Evolutionary conservation across 1,284 basidiomycete species (phyloP), one percentile per base, ranked within the genome.

Genomic region (Microbotryum silenes-acaulis): DNA sequence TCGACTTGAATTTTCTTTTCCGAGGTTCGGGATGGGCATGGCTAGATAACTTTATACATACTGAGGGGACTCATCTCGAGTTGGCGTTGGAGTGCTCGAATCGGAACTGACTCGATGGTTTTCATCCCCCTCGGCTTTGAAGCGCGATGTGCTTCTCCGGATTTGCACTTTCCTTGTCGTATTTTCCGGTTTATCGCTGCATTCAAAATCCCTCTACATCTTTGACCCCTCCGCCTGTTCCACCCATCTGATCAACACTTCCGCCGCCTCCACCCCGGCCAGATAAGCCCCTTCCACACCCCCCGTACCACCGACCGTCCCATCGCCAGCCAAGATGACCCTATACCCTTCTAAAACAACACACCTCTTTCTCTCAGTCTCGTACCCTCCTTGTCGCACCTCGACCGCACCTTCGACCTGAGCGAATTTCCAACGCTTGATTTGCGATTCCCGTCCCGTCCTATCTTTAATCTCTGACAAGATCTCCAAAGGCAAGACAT

Each of bases 381-480:
- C 21, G 8, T 6, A 44, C 6, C n/a, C 29, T 4, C 31, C 51
- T 12, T 31, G 51, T 12, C 31, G 51, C 6, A 31, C 21, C 4
- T 53, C 54, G 2, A 45, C 44, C 0, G 54, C 37, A 7, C n/a
- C 1, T n/a, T 46, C 44, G 44, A 55, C 54, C 25, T 55, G 54
- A 7, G 54, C 54, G 14, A 55, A 55, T 29, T 55, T 55, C 54
- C 54, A 55, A 7, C 54, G 42, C 54, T 55, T 55, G 27, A 55
- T 29, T 27, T 55, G 54, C 4, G 42, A 46, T 14, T 55, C 44
- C 7, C 54, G 12, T 4, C 54, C 54, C 4, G 4, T 33, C 23
- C 29, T 25, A 3, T 23, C n/a, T 8, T 25, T 27, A 6, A 27
- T 46, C 5, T 29, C 44, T 3, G 45, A 18, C 44, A 55, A 20